Evolutionary conservation across 1,139 yeast genomes (phyloP), one percentile per base, ranked within the genome.

Genomic region (Casaregolazyma suthepensis): DNA sequence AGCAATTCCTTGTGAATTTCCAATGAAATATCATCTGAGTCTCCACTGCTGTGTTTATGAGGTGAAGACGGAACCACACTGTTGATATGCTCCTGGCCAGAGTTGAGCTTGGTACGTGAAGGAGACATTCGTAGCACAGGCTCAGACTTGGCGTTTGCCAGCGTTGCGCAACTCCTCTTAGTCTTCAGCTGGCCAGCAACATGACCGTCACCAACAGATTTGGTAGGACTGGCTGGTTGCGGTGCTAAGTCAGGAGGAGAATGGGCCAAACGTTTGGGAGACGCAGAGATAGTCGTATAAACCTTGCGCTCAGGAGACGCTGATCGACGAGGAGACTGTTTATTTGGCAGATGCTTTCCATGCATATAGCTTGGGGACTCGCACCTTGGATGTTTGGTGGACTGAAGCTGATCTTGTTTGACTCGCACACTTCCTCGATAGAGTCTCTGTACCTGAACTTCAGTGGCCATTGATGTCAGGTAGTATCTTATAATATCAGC

Each of bases 361-460:
- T 13, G 55, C 43, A 26, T 48, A 46, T 31, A 45, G 48, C 26
- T 51, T 23, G 17, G 51, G 38, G 35, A 23, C 3, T 43, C 48
- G n/a, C 45, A 15, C 15, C 10, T 22, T 13, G 46, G 10, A 3
- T 40, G 46, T n/a, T 37, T 20, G 19, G 43, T 26, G 23, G 50
- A 26, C 40, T 37, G 44, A 18, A 20, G 26, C 19, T 48, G 45
- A 40, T 53, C 19, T 45, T 52, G 49, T 52, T 55, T 45, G 43
- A 51, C 23, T 54, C 69, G 63, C 15, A 74, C 52, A 6, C 75
- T 61, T 2, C 78, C 79, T 54, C 72, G 71, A 65, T 78, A 83
- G 9, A 84, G 76, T 48, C 90, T 68, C 26, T 77, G 80, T n/a
- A 82, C 78, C 66, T 84, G 90, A 17, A 83, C 80, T 56, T 78